phyloP scores from a whole-genome alignment of 2,329 filamentous ascomycete species.

The Talaromyces verruculosus region DNA sequence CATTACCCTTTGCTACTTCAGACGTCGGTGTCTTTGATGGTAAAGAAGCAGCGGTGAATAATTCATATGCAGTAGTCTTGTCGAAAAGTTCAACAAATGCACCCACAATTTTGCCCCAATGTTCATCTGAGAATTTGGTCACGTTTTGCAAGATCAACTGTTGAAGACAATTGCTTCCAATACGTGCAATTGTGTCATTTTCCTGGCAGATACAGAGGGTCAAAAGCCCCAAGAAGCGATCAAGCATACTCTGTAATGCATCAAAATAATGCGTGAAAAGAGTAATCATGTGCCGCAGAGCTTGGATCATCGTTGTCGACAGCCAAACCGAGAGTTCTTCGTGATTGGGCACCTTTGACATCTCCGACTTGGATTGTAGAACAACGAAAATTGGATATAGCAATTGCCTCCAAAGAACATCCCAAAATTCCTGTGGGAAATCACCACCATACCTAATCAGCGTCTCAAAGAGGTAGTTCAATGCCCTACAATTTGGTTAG shows the following conservation, averaged over 20 bases:
- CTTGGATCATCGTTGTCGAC: constrained; percentile 99
- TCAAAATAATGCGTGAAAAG: constrained; percentile 99
- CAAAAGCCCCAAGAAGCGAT: constrained; percentile 91
- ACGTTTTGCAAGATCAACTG: constrained; percentile 97
- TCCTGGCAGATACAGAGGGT: constrained; percentile 98
- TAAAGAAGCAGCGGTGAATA: constrained; percentile 78
- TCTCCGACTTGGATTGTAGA: constrained; percentile 90
- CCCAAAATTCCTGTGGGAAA: constrained; percentile 95
- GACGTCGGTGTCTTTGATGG: constrained; percentile 31
- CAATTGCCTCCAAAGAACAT: constrained; percentile 94
- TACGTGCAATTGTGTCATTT: constrained; percentile 96
- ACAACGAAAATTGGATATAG: constrained; percentile 99
- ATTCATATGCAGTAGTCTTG: constrained; percentile 87
- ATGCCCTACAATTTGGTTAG: constrained; percentile 52
- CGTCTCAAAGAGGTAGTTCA: constrained; percentile 96
- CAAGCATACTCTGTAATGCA: constrained; percentile 93
- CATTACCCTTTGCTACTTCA: constrained; percentile 33
- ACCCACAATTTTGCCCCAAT: constrained; percentile 93
- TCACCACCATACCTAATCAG: constrained; percentile 85
- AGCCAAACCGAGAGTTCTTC: constrained; percentile 98
- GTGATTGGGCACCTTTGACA: constrained; percentile 91
- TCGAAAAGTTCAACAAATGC: constrained; percentile 96
- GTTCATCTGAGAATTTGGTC: constrained; percentile 77
- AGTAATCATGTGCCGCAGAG: constrained; percentile 95
- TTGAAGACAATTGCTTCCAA: constrained; percentile 96